Percentiles rank a stretch among this genome's conserved stretches.
Conservation (phyloP, 129 eudicot genomes). For the Flaveria trinervia region DNA sequence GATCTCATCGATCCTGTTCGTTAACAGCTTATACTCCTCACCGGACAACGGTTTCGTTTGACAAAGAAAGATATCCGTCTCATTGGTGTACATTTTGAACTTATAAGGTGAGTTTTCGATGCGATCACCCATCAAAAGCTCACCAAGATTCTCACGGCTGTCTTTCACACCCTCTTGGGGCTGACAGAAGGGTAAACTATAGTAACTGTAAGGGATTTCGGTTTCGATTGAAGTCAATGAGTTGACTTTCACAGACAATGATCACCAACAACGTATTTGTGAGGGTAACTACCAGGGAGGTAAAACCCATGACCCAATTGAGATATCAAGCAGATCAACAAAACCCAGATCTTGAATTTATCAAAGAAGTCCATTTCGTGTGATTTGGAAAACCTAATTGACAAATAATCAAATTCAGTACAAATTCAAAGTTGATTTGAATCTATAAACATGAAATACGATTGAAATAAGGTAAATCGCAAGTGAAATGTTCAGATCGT, state of each 20-base stretch:
- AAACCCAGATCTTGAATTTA: constrained; percentile 35
- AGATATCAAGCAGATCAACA: constrained; percentile 35
- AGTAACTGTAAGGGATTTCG: constrained; percentile 67
- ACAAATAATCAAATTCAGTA: not conserved
- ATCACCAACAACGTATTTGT: constrained; percentile 56
- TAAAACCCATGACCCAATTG: constrained; percentile 37
- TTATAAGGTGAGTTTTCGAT: constrained; percentile 75
- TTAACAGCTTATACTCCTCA: constrained; percentile 60
- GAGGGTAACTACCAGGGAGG: constrained; percentile 55
- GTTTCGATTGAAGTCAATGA: constrained; percentile 71
- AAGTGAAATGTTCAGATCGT: constrained; percentile 9
- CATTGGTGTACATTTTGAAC: constrained; percentile 64
- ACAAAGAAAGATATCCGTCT: constrained; percentile 58
- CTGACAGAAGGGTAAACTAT: constrained; percentile 67
- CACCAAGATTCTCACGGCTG: constrained; percentile 70
- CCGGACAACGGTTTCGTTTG: constrained; percentile 56
- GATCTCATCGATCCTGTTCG: constrained; percentile 65
- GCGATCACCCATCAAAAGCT: constrained; percentile 73
- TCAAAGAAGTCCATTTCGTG: constrained; percentile 28
- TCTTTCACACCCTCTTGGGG: constrained; percentile 72
- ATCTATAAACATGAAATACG: not conserved
- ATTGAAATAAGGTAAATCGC: not conserved
- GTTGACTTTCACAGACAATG: constrained; percentile 41
- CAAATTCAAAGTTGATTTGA: not conserved
- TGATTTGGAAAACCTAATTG: constrained; percentile 25